Evolutionary conservation across 139 green algal genomes (phyloP), one percentile per base, ranked within the genome.

Genomic region (Closterium sp.): DNA sequence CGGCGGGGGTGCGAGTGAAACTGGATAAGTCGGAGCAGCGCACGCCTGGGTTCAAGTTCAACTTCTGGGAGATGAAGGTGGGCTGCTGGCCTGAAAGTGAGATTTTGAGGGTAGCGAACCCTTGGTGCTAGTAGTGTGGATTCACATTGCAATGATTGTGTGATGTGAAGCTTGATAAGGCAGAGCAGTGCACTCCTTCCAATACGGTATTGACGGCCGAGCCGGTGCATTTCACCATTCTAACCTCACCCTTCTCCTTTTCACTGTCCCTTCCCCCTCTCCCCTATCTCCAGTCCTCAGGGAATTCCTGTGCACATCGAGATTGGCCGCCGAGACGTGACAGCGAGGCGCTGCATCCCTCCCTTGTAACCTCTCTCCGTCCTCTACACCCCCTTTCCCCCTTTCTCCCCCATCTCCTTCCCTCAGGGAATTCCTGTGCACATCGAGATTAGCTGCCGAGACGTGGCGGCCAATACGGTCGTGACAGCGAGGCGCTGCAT

Each of bases 41-140:
- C 91, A 98, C 95, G 0, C 98, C 98, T 3, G 98, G 98, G 45
- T 99, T 96, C 96, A 99, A 99, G 93, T 99, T 98, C 96, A 99
- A 98, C 95, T 95, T 97, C 95, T 99, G 97, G 95, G 98, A 99
- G 95, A 97, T 99, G 96, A 98, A 98, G 96, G 97, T 95, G 89
- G 7, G 91, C 87, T 86, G 30, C 50, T 21, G 11, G 45, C 1
- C 10, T 22, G 10, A 4, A 19, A 70, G 45, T 70, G 45, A 70
- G 3, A 17, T 13, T 1, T 13, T 70, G 45, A 13, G 45, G 3
- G 2, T 38, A 38, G 32, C 32, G 32, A 38, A 38, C 3, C 3
- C 32, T 38, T 38, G 2, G n/a, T n/a, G n/a, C n/a, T n/a, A n/a
- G n/a, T 13, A 70, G 45, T 19, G 45, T 22, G 45, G 45, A 70